Conservation (phyloP, 176 grass and related monocot species). For the Musa acuminata region DNA sequence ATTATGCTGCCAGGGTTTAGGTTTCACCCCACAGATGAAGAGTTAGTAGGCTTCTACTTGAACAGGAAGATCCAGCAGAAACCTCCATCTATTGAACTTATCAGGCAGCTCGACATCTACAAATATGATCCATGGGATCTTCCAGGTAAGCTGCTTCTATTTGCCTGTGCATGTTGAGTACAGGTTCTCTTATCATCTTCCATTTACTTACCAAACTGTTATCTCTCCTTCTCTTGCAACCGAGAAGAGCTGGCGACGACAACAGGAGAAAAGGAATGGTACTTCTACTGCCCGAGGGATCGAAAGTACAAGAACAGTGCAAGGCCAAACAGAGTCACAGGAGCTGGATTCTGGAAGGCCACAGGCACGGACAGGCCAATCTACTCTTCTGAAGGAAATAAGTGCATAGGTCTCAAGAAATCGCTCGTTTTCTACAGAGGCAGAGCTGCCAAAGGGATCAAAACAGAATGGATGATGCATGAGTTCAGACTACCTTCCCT, state of each 20-base stretch:
- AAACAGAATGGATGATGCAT: slow-evolving; percentile 99
- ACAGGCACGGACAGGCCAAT: slow-evolving; percentile 92
- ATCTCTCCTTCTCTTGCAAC: not conserved
- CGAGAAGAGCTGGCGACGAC: slow-evolving; percentile 57
- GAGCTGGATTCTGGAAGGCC: slow-evolving; percentile 94
- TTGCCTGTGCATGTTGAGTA: not conserved
- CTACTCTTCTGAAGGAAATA: slow-evolving; percentile 72
- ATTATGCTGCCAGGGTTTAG: slow-evolving; percentile 53
- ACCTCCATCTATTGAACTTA: slow-evolving; percentile 49
- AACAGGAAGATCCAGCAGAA: slow-evolving; percentile 54
- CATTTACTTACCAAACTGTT: not conserved
- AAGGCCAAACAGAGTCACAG: slow-evolving; percentile 84
- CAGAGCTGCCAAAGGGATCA: slow-evolving; percentile 89
- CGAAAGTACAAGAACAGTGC: slow-evolving; percentile 93
- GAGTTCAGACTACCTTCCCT: slow-evolving; percentile 76
- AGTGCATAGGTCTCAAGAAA: slow-evolving; percentile 95
- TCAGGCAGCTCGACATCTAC: slow-evolving; percentile 57
- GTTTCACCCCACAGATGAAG: slow-evolving; percentile 70
- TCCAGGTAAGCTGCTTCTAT: slow-evolving; percentile 40
- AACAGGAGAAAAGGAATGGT: slow-evolving; percentile 93
- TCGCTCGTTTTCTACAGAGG: slow-evolving; percentile 96
- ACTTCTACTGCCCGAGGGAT: slow-evolving; percentile 97
- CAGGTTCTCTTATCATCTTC: too few relatives aligned
- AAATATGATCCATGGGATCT: slow-evolving; percentile 71
- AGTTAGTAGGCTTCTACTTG: slow-evolving; percentile 50